Conservation (phyloP, 768 basidiomycete genomes). For the Rhodosporidiobolus sp. region DNA sequence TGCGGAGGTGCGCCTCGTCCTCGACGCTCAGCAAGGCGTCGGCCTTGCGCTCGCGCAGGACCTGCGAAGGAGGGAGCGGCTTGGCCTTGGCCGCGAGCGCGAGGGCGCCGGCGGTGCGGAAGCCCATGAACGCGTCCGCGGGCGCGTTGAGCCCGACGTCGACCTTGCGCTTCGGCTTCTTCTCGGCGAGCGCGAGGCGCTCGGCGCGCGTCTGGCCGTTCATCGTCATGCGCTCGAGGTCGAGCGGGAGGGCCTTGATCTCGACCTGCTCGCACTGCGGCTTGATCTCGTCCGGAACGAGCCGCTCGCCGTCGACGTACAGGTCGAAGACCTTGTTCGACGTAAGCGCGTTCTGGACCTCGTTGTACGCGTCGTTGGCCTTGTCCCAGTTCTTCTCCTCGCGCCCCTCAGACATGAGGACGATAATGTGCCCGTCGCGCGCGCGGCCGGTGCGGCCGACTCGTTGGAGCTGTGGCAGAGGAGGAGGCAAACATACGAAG, state of each 20-base stretch:
- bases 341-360: constrained; percentile 82
- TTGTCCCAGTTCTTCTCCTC: constrained; percentile 88
- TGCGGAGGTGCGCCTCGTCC: constrained; percentile 22
- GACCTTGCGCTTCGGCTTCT: constrained; percentile 27
- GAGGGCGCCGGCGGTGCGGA: constrained; percentile 66
- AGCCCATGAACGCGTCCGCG: constrained; percentile 64
- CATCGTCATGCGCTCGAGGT: constrained; percentile 35
- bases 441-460: constrained; percentile 93
- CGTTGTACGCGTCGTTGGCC: constrained; percentile 77
- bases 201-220: constrained; percentile 17
- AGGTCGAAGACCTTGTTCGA: constrained; percentile 78
- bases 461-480: constrained; percentile 84
- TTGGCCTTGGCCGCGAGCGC: constrained; percentile 48
- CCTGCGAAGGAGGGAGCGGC: constrained; percentile 19
- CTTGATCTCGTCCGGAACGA: constrained; percentile 73
- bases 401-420: constrained; percentile 81
- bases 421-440: constrained; percentile 81
- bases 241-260: constrained; percentile 33
- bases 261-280: constrained; percentile 35
- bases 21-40: constrained; percentile 29
- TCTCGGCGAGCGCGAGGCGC: constrained; percentile 31
- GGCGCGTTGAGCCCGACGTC: constrained; percentile 70
- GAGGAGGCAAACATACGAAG: no score
- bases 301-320: constrained; percentile 83
- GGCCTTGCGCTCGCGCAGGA: constrained; percentile 27